Evolutionary conservation across 371 early-diverging fungal genomes (phyloP).

Genomic region (Parasitella parasitica): DNA sequence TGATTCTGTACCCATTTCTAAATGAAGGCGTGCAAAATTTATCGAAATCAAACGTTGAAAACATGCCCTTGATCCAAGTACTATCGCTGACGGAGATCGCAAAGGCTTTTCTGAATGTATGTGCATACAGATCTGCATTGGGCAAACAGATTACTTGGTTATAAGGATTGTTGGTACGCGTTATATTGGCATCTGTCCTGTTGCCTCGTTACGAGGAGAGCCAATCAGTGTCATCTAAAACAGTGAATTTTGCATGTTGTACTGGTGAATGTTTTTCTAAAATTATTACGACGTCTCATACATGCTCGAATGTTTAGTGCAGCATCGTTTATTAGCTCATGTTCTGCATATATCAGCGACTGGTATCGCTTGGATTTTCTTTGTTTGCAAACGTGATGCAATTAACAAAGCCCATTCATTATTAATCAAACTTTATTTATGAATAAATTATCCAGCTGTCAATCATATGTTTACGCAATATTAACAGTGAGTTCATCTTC

Average conservation of each 20-base stretch:
- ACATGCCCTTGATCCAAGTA: neutral
- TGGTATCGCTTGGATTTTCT: no score
- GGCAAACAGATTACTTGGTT: neutral
- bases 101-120: neutral
- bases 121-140: neutral
- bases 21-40: neutral
- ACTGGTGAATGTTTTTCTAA: neutral
- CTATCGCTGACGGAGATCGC: neutral
- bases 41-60: neutral
- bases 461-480: no score
- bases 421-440: neutral
- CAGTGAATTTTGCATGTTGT: neutral
- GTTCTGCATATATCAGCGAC: neutral
- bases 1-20: neutral
- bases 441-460: no score
- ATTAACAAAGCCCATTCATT: neutral
- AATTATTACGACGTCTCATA: neutral
- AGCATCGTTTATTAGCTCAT: neutral
- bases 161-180: neutral
- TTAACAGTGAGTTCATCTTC: no score
- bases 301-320: neutral
- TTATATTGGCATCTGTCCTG: neutral
- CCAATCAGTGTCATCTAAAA: neutral
- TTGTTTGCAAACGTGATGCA: neutral
- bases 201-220: slow-evolving; percentile 3